Percentiles rank a stretch among this genome's conserved stretches.
phyloP scores from a whole-genome alignment of 495 filamentous ascomycete species.

The Poronia punctata region DNA sequence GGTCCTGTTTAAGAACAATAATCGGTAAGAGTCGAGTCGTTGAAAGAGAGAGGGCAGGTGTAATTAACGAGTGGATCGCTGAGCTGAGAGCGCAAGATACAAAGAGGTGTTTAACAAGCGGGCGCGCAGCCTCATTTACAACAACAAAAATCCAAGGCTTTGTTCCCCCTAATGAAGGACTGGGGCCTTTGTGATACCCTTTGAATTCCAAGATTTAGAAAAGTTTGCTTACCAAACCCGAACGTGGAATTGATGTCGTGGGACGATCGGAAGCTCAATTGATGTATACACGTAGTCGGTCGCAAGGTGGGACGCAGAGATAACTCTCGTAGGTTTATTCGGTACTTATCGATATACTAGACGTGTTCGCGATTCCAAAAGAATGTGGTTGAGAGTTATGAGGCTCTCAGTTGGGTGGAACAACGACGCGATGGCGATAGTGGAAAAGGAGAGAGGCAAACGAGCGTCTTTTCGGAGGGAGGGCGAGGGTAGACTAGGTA shows the following conservation, averaged over 20 bases:
- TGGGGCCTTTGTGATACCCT: no score
- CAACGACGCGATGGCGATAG: slow-evolving; percentile 22
- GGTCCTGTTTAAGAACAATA: no score
- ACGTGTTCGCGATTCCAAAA: slow-evolving; percentile 39
- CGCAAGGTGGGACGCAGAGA: slow-evolving; percentile 4
- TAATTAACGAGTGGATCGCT: no score
- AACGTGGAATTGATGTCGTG: neutral
- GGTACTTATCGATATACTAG: slow-evolving; percentile 4
- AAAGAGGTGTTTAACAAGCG: no score
- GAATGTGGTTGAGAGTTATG: slow-evolving; percentile 51
- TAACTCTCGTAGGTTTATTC: slow-evolving; percentile 11
- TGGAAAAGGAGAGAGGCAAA: slow-evolving; percentile 29
- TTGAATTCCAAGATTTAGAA: neutral
- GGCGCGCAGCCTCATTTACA: no score
- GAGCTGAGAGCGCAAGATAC: no score
- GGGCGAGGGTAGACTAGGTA: slow-evolving; percentile 19
- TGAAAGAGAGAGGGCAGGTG: no score
- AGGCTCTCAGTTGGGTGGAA: slow-evolving; percentile 46
- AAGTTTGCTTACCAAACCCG: neutral
- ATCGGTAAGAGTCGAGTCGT: no score
- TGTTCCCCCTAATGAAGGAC: no score
- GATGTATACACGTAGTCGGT: neutral
- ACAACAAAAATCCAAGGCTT: no score
- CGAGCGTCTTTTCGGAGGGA: slow-evolving; percentile 22
- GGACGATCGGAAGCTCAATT: no score